These are phyloP conservation scores for Hapsidospora chrysogenum DNA, from an alignment of 495 filamentous ascomycete genomes.

Conservation along the genomic window DNA sequence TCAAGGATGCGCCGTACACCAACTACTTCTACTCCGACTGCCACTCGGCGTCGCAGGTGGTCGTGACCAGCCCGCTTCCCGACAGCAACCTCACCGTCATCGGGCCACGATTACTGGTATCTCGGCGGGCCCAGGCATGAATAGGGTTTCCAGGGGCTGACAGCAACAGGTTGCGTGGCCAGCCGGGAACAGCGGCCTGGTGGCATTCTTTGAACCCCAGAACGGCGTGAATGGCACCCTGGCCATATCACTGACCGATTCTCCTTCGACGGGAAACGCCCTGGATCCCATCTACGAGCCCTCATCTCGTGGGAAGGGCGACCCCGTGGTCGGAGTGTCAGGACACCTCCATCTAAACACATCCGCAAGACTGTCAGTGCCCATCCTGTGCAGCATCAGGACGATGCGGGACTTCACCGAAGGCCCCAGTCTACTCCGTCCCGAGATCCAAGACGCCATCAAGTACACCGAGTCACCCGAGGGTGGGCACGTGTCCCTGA, in stretches of 20 bases:
- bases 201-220: constrained; percentile 33
- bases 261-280: constrained; percentile 3
- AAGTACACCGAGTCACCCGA: constrained; percentile 13
- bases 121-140: too few species aligned
- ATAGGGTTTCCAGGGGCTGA: too few species aligned
- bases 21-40: constrained; percentile 52
- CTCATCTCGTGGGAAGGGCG: neutral
- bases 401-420: constrained; percentile 36
- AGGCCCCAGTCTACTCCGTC: constrained; percentile 32
- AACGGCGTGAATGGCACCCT: constrained; percentile 38
- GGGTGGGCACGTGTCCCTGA: constrained; percentile 24
- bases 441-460: constrained; percentile 34
- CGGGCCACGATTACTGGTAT: constrained; percentile 1
- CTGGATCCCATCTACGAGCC: constrained; percentile 4
- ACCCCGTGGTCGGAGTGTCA: constrained; percentile 28
- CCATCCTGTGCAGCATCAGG: constrained; percentile 42
- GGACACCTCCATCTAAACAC: constrained; percentile 36
- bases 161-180: constrained; percentile 37
- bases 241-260: constrained; percentile 31
- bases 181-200: constrained; percentile 43
- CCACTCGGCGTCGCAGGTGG: constrained; percentile 36
- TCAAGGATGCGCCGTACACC: constrained; percentile 32
- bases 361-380: constrained; percentile 32
- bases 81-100: constrained; percentile 37
- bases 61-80: constrained; percentile 37